Conservation (phyloP, 2,329 filamentous ascomycete species). For the Aspergillus jensenii region DNA sequence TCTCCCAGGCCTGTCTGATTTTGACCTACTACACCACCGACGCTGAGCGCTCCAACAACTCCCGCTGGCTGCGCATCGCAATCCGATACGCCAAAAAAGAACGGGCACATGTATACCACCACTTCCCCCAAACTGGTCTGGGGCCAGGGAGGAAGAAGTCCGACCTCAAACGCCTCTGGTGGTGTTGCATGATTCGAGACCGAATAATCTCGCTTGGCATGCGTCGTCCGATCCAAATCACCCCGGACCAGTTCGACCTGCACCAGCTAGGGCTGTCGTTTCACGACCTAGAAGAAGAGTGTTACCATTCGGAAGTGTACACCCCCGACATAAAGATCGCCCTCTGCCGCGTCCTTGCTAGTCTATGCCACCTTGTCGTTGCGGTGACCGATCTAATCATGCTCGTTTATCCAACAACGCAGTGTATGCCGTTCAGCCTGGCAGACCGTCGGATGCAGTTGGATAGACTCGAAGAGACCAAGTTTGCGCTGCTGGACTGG, state of each 20-base stretch:
- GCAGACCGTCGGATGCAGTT: constrained; percentile 1
- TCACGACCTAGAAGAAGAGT: constrained; percentile 11
- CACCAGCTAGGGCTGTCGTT: constrained; percentile 9
- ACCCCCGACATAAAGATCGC: constrained; percentile 9
- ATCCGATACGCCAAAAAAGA: constrained; percentile 11
- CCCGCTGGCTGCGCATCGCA: constrained; percentile 12
- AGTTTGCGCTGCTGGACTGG: constrained; percentile 11
- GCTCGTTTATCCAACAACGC: constrained; percentile 12
- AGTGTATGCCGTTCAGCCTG: constrained; percentile 1
- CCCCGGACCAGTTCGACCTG: constrained; percentile 10
- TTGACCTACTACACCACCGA: constrained; percentile 16
- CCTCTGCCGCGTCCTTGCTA: constrained; percentile 9
- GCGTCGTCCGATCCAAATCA: constrained; percentile 16
- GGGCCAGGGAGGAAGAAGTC: background rate
- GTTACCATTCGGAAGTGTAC: constrained; percentile 15
- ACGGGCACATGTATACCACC: constrained; percentile 7
- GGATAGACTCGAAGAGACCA: constrained; percentile 11
- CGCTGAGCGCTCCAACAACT: constrained; percentile 12
- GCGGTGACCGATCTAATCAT: constrained; percentile 12
- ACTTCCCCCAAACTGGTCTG: background rate
- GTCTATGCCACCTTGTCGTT: constrained; percentile 13
- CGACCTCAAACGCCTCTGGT: constrained; percentile 15
- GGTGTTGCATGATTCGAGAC: constrained; percentile 17
- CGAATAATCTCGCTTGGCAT: constrained; percentile 16
- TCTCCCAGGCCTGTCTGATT: constrained; percentile 10